These are phyloP conservation scores for Rhodamnia argentea DNA, from an alignment of 345 rosid species.

Conservation along the genomic window DNA sequence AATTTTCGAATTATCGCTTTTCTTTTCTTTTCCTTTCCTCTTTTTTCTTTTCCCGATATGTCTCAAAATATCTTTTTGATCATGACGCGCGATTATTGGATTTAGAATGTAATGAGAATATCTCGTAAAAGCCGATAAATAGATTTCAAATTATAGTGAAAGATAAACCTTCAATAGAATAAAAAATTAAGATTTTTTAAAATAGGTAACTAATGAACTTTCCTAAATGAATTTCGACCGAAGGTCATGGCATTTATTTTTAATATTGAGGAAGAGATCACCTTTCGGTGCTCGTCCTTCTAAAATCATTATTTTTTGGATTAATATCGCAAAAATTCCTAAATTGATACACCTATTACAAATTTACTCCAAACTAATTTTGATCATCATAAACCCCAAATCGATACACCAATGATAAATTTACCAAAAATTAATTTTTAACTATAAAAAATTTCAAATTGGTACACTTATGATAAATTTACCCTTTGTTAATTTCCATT, in stretches of 20 bases:
- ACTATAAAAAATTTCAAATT: too few species aligned
- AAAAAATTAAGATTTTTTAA: not conserved
- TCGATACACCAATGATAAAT: too few species aligned
- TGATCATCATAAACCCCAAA: too few species aligned
- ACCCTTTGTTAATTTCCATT: too few species aligned
- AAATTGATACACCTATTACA: too few species aligned
- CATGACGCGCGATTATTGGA: accelerated
- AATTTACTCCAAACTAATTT: too few species aligned
- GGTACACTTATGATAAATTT: too few species aligned
- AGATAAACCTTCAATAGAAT: not conserved
- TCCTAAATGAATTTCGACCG: not conserved
- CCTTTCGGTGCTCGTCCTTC: not conserved
- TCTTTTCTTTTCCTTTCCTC: not conserved
- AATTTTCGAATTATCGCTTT: not conserved
- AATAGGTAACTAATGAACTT: not conserved
- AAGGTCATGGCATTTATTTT: not conserved
- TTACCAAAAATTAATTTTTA: too few species aligned
- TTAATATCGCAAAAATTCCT: too few species aligned
- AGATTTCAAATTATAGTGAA: not conserved
- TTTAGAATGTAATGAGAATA: not conserved
- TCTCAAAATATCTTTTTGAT: not conserved
- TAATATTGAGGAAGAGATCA: not conserved
- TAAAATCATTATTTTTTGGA: not conserved
- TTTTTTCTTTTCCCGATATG: accelerated
- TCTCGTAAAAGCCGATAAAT: not conserved